Percentiles rank a stretch among this genome's conserved stretches.
phyloP scores from a whole-genome alignment of 257 asterid genomes.

The Scutellaria baicalensis region DNA sequence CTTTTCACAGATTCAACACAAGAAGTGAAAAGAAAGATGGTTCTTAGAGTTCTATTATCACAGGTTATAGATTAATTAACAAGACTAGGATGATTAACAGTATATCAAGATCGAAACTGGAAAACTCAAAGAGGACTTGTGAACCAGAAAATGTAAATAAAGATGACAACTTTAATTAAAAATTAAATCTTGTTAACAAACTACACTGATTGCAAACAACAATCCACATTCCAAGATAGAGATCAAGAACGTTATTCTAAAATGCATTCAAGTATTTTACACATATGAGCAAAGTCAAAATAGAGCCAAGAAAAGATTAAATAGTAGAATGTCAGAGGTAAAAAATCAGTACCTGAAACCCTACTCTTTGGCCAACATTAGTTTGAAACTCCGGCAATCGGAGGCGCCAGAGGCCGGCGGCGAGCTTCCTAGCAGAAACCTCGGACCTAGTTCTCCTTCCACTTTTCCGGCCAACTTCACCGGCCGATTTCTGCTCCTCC shows the following conservation, averaged over 20 bases:
- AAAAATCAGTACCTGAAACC: slow-evolving; percentile 28
- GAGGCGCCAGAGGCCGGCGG: slow-evolving; percentile 51
- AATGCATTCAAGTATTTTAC: neutral
- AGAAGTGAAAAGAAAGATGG: neutral
- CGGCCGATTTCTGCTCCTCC: slow-evolving; percentile 1
- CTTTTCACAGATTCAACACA: neutral
- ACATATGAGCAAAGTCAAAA: no score
- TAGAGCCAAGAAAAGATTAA: neutral
- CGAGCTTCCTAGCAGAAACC: slow-evolving; percentile 55
- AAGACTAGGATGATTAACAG: neutral
- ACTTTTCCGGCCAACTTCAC: slow-evolving; percentile 18
- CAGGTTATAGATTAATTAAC: neutral
- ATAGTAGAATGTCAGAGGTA: neutral
- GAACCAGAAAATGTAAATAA: slow-evolving; percentile 1
- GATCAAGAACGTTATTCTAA: neutral
- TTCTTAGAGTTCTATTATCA: slow-evolving; percentile 7
- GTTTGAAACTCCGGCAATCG: slow-evolving; percentile 29
- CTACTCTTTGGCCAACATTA: slow-evolving; percentile 24
- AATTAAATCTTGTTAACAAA: neutral
- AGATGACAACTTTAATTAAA: neutral
- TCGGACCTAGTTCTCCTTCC: slow-evolving; percentile 20
- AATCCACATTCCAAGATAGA: neutral
- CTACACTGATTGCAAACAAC: neutral
- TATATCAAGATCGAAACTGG: neutral
- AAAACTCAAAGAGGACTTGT: neutral